phyloP scores from a whole-genome alignment of 371 early-diverging fungal genomes.

The Quaeritorhiza haematococci region DNA sequence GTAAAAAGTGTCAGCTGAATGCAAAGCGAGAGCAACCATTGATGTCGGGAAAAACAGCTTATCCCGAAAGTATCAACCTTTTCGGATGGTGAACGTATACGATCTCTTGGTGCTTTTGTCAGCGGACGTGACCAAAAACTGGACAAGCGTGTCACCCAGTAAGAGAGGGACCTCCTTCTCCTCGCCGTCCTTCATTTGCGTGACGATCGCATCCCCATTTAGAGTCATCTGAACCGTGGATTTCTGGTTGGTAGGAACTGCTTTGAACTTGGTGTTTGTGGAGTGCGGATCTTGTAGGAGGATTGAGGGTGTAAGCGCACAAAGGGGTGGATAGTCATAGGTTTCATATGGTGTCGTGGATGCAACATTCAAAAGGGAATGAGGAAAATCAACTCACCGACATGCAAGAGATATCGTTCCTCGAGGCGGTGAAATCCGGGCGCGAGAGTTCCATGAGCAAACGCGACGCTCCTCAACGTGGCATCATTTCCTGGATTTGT shows the following conservation, averaged over 20 bases:
- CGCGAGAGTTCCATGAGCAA: constrained; percentile 12
- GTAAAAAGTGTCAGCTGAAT: too few relatives aligned
- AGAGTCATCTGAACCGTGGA: constrained; percentile 3
- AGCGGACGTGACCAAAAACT: constrained; percentile 19
- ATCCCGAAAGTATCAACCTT: constrained; percentile 15
- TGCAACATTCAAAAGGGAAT: too few relatives aligned
- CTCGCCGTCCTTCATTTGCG: too few relatives aligned
- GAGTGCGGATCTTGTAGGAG: too few relatives aligned
- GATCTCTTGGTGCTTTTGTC: constrained; percentile 4
- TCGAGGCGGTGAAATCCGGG: constrained; percentile 30
- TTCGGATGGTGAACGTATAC: constrained; percentile 19
- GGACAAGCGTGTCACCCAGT: constrained; percentile 26
- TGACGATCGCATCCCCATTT: neutral
- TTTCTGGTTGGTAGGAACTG: constrained; percentile 16
- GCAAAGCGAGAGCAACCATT: too few relatives aligned
- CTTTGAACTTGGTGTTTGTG: too few relatives aligned
- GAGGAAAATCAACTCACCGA: constrained; percentile 11
- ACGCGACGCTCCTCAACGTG: constrained; percentile 14
- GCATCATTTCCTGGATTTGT: constrained; percentile 25
- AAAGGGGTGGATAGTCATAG: too few relatives aligned
- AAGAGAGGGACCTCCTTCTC: constrained; percentile 5
- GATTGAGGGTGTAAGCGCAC: too few relatives aligned
- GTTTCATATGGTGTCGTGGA: too few relatives aligned
- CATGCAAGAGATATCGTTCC: constrained; percentile 17
- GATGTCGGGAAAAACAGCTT: too few relatives aligned